phyloP scores from a whole-genome alignment of 768 basidiomycete species.

The Rhodosporidiobolus odoratus region DNA sequence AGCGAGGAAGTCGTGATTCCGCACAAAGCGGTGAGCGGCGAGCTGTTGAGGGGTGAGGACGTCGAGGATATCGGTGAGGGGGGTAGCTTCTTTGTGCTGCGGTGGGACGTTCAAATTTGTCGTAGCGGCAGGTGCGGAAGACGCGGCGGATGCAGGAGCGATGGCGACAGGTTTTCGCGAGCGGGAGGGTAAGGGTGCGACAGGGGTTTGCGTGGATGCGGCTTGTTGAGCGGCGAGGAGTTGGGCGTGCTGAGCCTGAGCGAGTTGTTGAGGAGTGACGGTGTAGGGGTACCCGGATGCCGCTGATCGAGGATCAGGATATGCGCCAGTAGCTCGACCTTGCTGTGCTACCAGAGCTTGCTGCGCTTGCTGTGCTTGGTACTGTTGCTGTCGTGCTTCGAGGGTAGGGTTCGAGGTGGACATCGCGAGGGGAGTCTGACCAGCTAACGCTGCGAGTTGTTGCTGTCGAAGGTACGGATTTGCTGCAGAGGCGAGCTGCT shows the following conservation, averaged over 20 bases:
- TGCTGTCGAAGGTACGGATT: constrained; percentile 10
- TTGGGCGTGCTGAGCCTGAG: constrained; percentile 13
- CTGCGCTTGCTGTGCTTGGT: constrained; percentile 14
- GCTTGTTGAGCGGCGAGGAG: constrained; percentile 13
- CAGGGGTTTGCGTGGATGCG: background rate
- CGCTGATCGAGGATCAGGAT: background rate
- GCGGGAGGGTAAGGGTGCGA: background rate
- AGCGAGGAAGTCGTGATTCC: constrained; percentile 21
- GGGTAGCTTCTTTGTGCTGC: constrained; percentile 5
- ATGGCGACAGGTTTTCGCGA: background rate
- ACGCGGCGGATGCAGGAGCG: background rate
- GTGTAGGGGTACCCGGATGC: background rate
- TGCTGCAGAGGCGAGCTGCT: background rate
- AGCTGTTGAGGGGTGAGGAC: constrained; percentile 24
- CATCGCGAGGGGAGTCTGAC: background rate
- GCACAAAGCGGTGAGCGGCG: constrained; percentile 19
- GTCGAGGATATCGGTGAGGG: constrained; percentile 28
- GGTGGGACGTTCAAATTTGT: background rate
- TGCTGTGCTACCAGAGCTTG: constrained; percentile 14
- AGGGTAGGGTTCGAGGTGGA: background rate
- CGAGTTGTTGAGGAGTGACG: constrained; percentile 9
- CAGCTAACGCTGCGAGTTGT: constrained; percentile 11
- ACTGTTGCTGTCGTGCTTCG: constrained; percentile 18
- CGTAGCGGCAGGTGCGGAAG: background rate
- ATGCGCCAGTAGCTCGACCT: background rate